Evolutionary conservation across 495 filamentous ascomycete genomes (phyloP).

Genomic region (Lasiosphaeris hirsuta): DNA sequence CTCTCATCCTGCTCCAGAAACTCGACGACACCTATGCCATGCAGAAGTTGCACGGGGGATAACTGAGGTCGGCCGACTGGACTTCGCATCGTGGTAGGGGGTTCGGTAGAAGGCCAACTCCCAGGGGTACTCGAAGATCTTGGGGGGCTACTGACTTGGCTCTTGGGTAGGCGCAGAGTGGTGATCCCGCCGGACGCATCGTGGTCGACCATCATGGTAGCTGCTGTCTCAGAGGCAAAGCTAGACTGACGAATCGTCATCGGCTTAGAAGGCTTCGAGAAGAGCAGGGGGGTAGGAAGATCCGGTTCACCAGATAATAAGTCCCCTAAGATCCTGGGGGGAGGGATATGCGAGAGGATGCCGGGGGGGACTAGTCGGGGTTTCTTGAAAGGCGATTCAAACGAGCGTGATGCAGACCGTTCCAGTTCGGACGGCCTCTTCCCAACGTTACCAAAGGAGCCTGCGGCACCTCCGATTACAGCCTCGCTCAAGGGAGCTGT

Average conservation of each 20-base stretch:
- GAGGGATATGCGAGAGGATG: conserved; percentile 23
- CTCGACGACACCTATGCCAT: conserved; percentile 58
- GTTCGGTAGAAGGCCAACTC: conserved; percentile 44
- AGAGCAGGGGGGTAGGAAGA: conserved; percentile 54
- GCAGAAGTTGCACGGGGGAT: conserved; percentile 47
- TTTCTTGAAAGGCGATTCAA: conserved; percentile 25
- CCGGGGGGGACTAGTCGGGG: conserved; percentile 26
- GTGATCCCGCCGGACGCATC: conserved; percentile 54
- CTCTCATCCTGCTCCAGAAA: conserved; percentile 64
- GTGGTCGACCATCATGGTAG: conserved; percentile 55
- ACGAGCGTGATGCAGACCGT: conserved; percentile 2
- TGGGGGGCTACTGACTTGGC: conserved; percentile 48
- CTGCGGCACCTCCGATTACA: neutral
- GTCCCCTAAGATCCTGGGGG: conserved; percentile 17
- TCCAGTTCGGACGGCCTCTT: conserved; percentile 18
- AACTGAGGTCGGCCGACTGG: conserved; percentile 40
- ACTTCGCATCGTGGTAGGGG: conserved; percentile 32
- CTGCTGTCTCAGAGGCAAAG: conserved; percentile 53
- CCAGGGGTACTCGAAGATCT: conserved; percentile 50
- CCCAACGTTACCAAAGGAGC: conserved; percentile 3
- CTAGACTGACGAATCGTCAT: conserved; percentile 49
- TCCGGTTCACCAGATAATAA: conserved; percentile 24
- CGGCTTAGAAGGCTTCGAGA: conserved; percentile 47
- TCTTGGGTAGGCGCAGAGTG: conserved; percentile 61
- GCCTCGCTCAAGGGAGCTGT: neutral